phyloP scores from a whole-genome alignment of 2,329 filamentous ascomycete species.

The Aphanocladium album region DNA sequence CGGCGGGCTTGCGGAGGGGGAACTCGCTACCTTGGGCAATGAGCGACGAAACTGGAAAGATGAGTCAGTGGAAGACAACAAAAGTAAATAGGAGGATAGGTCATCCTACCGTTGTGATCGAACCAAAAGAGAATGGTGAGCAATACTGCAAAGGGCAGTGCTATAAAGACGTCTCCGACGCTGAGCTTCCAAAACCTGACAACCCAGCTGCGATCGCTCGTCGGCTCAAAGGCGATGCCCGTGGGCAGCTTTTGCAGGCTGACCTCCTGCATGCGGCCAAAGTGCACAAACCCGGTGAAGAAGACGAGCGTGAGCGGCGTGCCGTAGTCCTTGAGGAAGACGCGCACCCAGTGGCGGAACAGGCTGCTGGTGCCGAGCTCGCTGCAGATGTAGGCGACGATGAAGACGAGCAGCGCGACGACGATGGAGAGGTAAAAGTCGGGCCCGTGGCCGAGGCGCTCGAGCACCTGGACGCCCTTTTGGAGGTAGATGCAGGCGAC shows the following conservation, averaged over 20 bases:
- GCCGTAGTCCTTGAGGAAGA: constrained; percentile 86
- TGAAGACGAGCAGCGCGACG: constrained; percentile 71
- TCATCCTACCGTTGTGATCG: constrained; percentile 69
- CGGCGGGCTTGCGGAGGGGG: constrained; percentile 72
- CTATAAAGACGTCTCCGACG: constrained; percentile 70
- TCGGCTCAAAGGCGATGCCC: constrained; percentile 73
- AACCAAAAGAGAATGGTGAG: constrained; percentile 86
- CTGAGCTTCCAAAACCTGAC: constrained; percentile 76
- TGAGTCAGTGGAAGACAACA: not conserved
- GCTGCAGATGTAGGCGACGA: constrained; percentile 68
- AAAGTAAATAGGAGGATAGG: not conserved
- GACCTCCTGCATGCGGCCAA: constrained; percentile 73
- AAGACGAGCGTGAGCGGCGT: constrained; percentile 79
- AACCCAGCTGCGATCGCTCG: constrained; percentile 67
- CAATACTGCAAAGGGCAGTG: constrained; percentile 79
- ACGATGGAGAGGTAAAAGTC: constrained; percentile 76
- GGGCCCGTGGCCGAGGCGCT: constrained; percentile 61
- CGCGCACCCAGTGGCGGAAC: constrained; percentile 68
- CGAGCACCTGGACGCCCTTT: constrained; percentile 82
- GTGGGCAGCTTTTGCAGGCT: constrained; percentile 68
- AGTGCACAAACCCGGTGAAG: constrained; percentile 84
- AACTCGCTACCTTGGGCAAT: constrained; percentile 82
- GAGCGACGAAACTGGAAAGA: constrained; percentile 62
- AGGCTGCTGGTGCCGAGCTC: constrained; percentile 65
- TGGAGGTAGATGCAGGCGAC: constrained; percentile 89